These are phyloP conservation scores for Phytophthora palmivora DNA, from an alignment of 352 stramenopile genomes.

Conservation along the genomic window DNA sequence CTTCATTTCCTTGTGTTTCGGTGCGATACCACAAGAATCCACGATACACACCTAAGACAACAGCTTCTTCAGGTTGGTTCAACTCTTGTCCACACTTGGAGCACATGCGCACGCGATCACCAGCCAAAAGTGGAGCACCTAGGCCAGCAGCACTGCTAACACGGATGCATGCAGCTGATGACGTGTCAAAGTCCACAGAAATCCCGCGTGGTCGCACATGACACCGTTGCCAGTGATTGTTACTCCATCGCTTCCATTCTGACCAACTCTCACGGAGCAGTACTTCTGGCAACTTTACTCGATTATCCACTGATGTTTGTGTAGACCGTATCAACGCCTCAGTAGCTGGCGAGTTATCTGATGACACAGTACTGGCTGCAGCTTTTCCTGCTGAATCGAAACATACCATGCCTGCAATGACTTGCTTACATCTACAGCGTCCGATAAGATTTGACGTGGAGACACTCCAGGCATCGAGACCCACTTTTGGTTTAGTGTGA, in stretches of 20 bases:
- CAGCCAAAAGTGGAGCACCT: slow-evolving; percentile 90
- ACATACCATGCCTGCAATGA: slow-evolving; percentile 87
- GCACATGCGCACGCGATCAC: slow-evolving; percentile 94
- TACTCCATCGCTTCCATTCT: slow-evolving; percentile 87
- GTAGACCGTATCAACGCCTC: neutral
- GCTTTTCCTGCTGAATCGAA: slow-evolving; percentile 53
- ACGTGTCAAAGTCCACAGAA: slow-evolving; percentile 95
- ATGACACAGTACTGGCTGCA: slow-evolving; percentile 13
- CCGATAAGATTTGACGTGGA: slow-evolving; percentile 76
- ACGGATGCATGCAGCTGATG: slow-evolving; percentile 85
- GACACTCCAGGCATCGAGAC: slow-evolving; percentile 85
- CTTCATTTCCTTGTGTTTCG: slow-evolving; percentile 97
- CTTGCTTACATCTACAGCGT: slow-evolving; percentile 91
- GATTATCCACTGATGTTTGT: slow-evolving; percentile 3
- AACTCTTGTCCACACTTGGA: slow-evolving; percentile 94
- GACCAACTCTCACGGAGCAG: slow-evolving; percentile 79
- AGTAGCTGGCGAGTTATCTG: slow-evolving; percentile 9
- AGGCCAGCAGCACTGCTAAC: slow-evolving; percentile 92
- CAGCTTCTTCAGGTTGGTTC: slow-evolving; percentile 96
- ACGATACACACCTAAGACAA: slow-evolving; percentile 94
- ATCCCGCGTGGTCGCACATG: slow-evolving; percentile 85
- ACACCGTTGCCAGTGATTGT: slow-evolving; percentile 85
- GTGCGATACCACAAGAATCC: slow-evolving; percentile 95
- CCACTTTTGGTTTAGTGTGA: slow-evolving; percentile 97
- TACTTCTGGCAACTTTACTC: slow-evolving; percentile 57